Percentiles rank a stretch among this genome's conserved stretches.
phyloP scores from a whole-genome alignment of 768 basidiomycete species.

The Serendipita indica region DNA sequence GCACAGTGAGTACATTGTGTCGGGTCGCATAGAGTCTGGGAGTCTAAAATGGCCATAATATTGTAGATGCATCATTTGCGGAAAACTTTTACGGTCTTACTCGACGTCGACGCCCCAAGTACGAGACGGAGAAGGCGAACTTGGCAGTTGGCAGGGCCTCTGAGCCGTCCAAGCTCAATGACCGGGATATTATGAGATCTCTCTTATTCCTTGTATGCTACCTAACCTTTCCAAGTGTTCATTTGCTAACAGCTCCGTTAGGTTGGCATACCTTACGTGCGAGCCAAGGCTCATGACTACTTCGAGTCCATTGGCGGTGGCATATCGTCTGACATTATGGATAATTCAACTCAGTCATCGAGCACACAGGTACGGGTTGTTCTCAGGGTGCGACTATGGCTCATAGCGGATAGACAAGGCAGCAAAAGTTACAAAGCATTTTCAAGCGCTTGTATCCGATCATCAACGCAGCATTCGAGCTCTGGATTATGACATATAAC shows the following conservation, averaged over 20 bases:
- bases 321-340: conserved; percentile 49
- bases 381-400: too few species aligned
- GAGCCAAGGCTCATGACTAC: conserved; percentile 80
- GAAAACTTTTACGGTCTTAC: conserved; percentile 95
- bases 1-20: conserved; percentile 54
- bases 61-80: conserved; percentile 78
- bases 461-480: conserved; percentile 58
- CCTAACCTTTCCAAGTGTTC: background rate
- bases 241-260: conserved; percentile 20
- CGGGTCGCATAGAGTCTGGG: background rate
- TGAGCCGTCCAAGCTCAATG: conserved; percentile 47
- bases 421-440: conserved; percentile 32
- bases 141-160: conserved; percentile 55
- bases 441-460: conserved; percentile 76
- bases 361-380: background rate
- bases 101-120: conserved; percentile 53
- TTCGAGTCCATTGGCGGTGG: conserved; percentile 85
- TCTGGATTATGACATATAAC: conserved; percentile 74
- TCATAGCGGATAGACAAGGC: too few species aligned
- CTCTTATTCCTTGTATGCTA: conserved; percentile 60
- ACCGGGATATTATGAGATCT: conserved; percentile 57
- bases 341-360: conserved; percentile 24
- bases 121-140: conserved; percentile 50
- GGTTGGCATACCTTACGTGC: conserved; percentile 81
- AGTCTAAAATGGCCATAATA: background rate